Percentiles rank a stretch among this genome's conserved stretches.
Conservation (phyloP, 208 protist genomes). For the Dictyostelium gargantuum region DNA sequence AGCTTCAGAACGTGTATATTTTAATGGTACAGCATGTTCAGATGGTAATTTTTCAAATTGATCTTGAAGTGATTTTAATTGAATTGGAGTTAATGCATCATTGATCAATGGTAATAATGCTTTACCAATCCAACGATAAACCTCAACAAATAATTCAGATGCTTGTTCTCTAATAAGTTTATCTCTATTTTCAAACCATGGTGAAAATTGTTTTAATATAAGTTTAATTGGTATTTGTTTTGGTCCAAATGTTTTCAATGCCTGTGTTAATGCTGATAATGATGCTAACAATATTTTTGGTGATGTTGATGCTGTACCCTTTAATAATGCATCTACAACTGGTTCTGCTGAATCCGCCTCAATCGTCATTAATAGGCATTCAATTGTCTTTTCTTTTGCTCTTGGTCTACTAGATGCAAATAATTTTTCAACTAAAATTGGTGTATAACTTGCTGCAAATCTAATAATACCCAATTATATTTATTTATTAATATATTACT, state of each 20-base stretch:
- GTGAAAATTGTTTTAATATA: constrained; percentile 25
- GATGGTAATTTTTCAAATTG: constrained; percentile 53
- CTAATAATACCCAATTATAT: neutral
- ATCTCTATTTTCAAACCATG: constrained; percentile 67
- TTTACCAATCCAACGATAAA: constrained; percentile 63
- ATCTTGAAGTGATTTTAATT: constrained; percentile 37
- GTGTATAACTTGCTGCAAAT: neutral
- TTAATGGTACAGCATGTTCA: constrained; percentile 32
- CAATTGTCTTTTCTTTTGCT: constrained; percentile 48
- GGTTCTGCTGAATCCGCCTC: constrained; percentile 32
- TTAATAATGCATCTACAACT: constrained; percentile 11
- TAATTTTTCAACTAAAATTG: constrained; percentile 55
- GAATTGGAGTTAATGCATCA: constrained; percentile 19
- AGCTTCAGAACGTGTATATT: constrained; percentile 47
- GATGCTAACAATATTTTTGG: constrained; percentile 13
- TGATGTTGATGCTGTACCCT: constrained; percentile 20
- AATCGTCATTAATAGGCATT: neutral
- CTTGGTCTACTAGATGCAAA: constrained; percentile 25
- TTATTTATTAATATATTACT: neutral
- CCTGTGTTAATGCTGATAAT: neutral
- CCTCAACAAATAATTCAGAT: constrained; percentile 10
- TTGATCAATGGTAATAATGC: neutral
- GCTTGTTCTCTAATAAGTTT: constrained; percentile 59
- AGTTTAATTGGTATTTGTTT: constrained; percentile 37
- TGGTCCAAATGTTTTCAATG: constrained; percentile 57